Percentiles rank a stretch among this genome's conserved stretches.
phyloP scores from a whole-genome alignment of 2,329 filamentous ascomycete species.

The Fusarium pilosicola region DNA sequence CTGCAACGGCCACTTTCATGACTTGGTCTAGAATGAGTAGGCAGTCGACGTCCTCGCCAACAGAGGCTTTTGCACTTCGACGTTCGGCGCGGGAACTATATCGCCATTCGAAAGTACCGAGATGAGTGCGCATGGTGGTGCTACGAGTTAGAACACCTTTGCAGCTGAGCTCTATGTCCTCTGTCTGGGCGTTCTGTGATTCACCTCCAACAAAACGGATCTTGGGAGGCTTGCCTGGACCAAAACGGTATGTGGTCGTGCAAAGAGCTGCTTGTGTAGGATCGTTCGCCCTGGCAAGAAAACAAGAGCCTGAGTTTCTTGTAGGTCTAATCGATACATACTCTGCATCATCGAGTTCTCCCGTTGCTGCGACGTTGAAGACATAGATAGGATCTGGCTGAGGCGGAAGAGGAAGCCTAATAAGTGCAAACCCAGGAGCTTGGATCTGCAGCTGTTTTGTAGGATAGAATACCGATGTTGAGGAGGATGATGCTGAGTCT shows the following conservation, averaged over 20 bases:
- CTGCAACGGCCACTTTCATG: constrained; percentile 46
- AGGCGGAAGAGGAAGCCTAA: constrained; percentile 55
- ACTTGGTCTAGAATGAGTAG: constrained; percentile 63
- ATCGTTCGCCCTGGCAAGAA: constrained; percentile 57
- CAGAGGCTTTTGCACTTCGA: constrained; percentile 45
- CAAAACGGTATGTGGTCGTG: constrained; percentile 66
- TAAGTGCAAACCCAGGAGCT: constrained; percentile 54
- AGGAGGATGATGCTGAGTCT: constrained; percentile 3
- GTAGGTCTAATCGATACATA: constrained; percentile 63
- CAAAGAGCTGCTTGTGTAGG: constrained; percentile 52
- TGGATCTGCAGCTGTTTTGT: constrained; percentile 61
- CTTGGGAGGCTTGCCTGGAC: constrained; percentile 62
- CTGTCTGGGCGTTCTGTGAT: neutral
- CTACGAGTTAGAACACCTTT: constrained; percentile 59
- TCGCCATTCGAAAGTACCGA: constrained; percentile 65
- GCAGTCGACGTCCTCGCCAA: constrained; percentile 48
- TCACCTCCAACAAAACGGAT: constrained; percentile 46
- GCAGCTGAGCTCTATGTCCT: constrained; percentile 43
- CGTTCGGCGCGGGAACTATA: constrained; percentile 62
- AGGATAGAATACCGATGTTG: constrained; percentile 50
- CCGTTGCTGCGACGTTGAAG: constrained; percentile 53
- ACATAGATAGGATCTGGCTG: constrained; percentile 55
- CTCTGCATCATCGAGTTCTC: constrained; percentile 52
- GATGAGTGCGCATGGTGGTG: constrained; percentile 57
- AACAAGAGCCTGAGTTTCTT: constrained; percentile 58